A percentile compares a stretch with the other conserved stretches of the same genome.
Conservation (phyloP, 768 basidiomycete genomes). For the Lactarius indigo region DNA sequence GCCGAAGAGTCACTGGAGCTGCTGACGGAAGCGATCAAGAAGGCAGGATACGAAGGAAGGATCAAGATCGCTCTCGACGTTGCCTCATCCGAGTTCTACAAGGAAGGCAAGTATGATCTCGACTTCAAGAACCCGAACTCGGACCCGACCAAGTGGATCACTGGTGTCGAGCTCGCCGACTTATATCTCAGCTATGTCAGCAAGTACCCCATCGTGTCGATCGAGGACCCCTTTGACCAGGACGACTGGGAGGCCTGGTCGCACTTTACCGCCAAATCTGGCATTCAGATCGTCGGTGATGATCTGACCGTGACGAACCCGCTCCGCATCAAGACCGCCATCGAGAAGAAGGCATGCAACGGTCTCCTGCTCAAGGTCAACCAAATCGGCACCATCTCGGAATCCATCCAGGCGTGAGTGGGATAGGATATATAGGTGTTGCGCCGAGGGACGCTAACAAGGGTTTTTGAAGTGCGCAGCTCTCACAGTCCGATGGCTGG, state of each 20-base stretch:
- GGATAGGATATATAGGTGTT: background rate
- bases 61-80: slow-evolving; percentile 98
- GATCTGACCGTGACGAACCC: slow-evolving; percentile 99
- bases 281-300: slow-evolving; percentile 91
- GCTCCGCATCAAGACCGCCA: slow-evolving; percentile 94
- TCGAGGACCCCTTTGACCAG: slow-evolving; percentile 99
- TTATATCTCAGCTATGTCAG: slow-evolving; percentile 82
- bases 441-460: background rate
- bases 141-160: slow-evolving; percentile 94
- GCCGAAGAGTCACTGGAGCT: slow-evolving; percentile 98
- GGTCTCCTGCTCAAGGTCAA: slow-evolving; percentile 98
- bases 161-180: slow-evolving; percentile 88
- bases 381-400: slow-evolving; percentile 98
- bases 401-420: slow-evolving; percentile 96
- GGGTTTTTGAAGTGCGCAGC: slow-evolving; percentile 66
- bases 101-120: slow-evolving; percentile 98
- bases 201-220: slow-evolving; percentile 94
- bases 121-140: slow-evolving; percentile 99
- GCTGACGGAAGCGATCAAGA: slow-evolving; percentile 92
- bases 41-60: slow-evolving; percentile 98
- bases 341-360: slow-evolving; percentile 99
- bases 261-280: slow-evolving; percentile 76
- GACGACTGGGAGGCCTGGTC: slow-evolving; percentile 99
- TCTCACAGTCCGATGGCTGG: slow-evolving; percentile 94
- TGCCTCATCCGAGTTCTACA: slow-evolving; percentile 99